Percentiles rank a stretch among this genome's conserved stretches.
Evolutionary conservation across 345 rosid genomes (phyloP).

Genomic region (Pistacia atlantica): DNA sequence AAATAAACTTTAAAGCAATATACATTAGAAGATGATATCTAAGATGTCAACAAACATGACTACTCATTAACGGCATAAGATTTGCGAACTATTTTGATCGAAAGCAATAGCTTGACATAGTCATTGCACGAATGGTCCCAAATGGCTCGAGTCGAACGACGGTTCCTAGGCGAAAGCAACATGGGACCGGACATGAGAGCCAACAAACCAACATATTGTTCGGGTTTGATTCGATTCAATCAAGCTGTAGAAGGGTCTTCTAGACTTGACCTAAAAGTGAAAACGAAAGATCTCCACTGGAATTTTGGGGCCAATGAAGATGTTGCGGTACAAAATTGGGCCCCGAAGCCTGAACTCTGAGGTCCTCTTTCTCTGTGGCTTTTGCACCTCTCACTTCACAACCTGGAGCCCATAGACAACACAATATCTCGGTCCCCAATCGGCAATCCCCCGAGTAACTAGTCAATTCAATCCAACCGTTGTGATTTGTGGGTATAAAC

Average conservation of each 20-base stretch:
- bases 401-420: background rate
- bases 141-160: background rate
- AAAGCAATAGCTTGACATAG: too few relatives aligned
- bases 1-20: too few relatives aligned
- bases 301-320: background rate
- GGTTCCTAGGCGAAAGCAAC: constrained; percentile 2
- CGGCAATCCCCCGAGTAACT: background rate
- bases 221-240: background rate
- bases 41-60: too few relatives aligned
- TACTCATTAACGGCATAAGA: too few relatives aligned
- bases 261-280: background rate
- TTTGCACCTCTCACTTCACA: constrained; percentile 5
- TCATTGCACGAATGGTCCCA: background rate
- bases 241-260: background rate
- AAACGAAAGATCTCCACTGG: background rate
- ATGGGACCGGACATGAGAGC: background rate
- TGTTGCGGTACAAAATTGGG: background rate
- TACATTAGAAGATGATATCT: too few relatives aligned
- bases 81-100: too few relatives aligned
- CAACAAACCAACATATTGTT: constrained; percentile 20
- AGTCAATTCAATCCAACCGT: background rate
- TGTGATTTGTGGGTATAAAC: background rate
- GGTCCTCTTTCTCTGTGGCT: background rate
- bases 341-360: background rate
- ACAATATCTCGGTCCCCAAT: background rate